Evolutionary conservation across 129 eudicot species (phyloP), one percentile per base, ranked within the genome.

Genomic region (Glebionis coronaria): DNA sequence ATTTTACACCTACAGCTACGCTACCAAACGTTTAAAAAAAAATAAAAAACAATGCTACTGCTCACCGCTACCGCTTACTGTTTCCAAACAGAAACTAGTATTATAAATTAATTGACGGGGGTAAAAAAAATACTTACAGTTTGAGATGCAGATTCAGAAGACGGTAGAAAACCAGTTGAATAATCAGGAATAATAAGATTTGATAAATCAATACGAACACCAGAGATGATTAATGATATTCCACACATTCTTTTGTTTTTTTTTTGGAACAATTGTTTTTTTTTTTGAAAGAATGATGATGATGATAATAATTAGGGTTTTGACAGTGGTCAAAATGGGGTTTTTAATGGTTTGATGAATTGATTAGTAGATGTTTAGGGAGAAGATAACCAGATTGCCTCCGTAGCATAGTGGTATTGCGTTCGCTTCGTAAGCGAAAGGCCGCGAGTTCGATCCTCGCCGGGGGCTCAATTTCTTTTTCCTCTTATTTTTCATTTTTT

Each of bases 371-470:
- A 4, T 29, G 4, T 0, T 29, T 29, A 4, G 5, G 38, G 5
- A 29, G 0, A 5, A 5, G 0, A 1, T 0, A 29, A 29, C 0
- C 40, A 31, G 40, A 1, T 1, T 6, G 97, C 97, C 97, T 92
- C 95, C 96, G 90, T 73, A 72, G 76, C 69, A 71, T 71, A 71
- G 75, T 93, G 98, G 98, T 93, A 93, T 74, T 92, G 98, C 98
- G 98, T 92, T 92, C 96, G 85, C 98, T 92, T 92, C 98, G 98
- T 88, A 88, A 93, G 98, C 83, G 97, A 93, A 93, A 88, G 98
- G 98, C 77, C 98, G 98, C 82, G 98, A 93, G 98, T 93, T 93
- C 97, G 97, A 92, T 92, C 95, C 98, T 92, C 98, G 86, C 96
- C 89, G 97, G 83, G 96, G 95, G 97, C 97, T 52, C n/a, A n/a